Evolutionary conservation across 2,329 filamentous ascomycete genomes (phyloP).

Genomic region (Calonectria pseudoreteaudii): DNA sequence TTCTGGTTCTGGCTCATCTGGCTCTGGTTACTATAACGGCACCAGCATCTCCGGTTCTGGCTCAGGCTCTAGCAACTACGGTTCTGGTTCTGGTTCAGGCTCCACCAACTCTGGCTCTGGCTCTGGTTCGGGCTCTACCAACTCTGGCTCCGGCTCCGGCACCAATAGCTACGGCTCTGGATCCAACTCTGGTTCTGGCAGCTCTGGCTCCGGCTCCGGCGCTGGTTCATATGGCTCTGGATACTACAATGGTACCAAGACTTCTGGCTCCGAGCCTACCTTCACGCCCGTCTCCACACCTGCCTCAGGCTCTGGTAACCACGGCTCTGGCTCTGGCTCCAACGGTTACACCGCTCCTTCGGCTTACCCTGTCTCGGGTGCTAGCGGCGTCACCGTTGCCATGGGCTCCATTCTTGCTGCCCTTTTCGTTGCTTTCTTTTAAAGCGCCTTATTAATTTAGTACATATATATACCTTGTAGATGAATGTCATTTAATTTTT

Average conservation of each 20-base stretch:
- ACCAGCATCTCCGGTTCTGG: too few species aligned
- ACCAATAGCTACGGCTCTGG: neutral
- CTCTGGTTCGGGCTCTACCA: too few species aligned
- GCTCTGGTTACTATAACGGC: too few species aligned
- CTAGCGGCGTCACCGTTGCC: neutral
- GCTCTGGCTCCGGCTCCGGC: too few species aligned
- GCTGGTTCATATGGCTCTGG: neutral
- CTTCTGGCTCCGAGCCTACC: too few species aligned
- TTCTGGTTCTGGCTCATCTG: too few species aligned
- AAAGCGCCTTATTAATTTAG: neutral
- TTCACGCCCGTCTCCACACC: too few species aligned
- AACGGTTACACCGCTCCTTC: neutral
- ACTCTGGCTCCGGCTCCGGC: too few species aligned
- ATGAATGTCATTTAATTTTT: neutral
- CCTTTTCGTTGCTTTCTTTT: neutral
- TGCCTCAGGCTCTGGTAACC: too few species aligned
- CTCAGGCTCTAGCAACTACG: too few species aligned
- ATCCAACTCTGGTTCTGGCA: neutral
- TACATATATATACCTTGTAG: neutral
- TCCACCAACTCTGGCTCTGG: too few species aligned
- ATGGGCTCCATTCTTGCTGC: neutral
- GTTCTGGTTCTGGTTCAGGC: too few species aligned
- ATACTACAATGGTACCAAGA: neutral
- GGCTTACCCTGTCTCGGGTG: neutral
- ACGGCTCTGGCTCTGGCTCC: neutral